phyloP scores from a whole-genome alignment of 345 rosid species.

The Arabis alpina region DNA sequence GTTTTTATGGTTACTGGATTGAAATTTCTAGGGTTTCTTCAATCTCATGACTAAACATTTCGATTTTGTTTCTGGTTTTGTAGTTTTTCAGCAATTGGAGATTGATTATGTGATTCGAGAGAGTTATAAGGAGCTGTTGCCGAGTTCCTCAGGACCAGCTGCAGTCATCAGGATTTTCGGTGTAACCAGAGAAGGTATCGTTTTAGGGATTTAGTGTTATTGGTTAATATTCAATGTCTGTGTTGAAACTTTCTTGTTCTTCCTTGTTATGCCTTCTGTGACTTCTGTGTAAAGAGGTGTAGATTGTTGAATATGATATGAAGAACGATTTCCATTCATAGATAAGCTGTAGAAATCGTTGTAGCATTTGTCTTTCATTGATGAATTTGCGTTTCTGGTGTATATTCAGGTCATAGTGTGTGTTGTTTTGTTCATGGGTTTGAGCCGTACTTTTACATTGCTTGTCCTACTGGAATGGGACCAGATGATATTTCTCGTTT shows the following conservation, averaged over 20 bases:
- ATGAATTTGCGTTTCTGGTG: constrained; percentile 2
- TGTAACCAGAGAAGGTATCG: constrained; percentile 80
- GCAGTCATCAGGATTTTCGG: constrained; percentile 88
- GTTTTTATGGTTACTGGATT: not conserved
- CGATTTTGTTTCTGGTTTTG: not conserved
- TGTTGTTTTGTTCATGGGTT: constrained; percentile 97
- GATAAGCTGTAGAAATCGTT: not conserved
- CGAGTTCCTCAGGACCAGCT: constrained; percentile 75
- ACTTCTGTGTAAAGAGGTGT: not conserved
- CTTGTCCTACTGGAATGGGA: constrained; percentile 90
- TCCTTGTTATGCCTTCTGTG: not conserved
- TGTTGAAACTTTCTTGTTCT: not conserved
- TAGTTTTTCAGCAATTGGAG: constrained; percentile 95
- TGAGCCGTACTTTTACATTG: constrained; percentile 93
- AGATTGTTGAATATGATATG: not conserved
- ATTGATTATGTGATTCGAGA: constrained; percentile 83
- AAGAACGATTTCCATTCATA: not conserved
- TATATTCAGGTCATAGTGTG: constrained; percentile 77
- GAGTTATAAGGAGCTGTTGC: constrained; percentile 58
- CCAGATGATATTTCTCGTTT: constrained; percentile 86
- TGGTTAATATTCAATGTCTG: not conserved
- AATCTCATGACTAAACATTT: constrained; percentile 10
- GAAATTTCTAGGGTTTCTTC: constrained; percentile 15
- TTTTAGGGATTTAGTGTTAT: not conserved
- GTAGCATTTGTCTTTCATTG: not conserved